Evolutionary conservation across 139 green algal species (phyloP), one percentile per base, ranked within the genome.

Genomic region (Picochlorum sp.): DNA sequence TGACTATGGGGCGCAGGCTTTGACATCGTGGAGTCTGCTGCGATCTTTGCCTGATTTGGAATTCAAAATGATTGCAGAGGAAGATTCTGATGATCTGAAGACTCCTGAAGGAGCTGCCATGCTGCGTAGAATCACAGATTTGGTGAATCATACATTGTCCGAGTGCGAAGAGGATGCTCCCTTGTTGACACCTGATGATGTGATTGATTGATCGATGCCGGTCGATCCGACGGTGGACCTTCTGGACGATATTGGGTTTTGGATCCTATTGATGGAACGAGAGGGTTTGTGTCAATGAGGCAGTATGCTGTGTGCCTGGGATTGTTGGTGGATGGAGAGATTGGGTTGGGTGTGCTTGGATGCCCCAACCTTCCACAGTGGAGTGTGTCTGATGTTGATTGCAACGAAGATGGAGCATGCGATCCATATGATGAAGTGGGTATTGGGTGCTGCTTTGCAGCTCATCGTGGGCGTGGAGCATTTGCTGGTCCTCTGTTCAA

Each of bases 271-370:
- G 90, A 94, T 69, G 94, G 92, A 37, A 97, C 90, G 3, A 78
- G 89, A 16, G 90, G 90, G 57, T 98, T 98, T 79, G 89, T 98
- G 52, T 83, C 84, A 54, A 84, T 83, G 72, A 72, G 95, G 15
- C 92, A 98, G 79, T 98, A 98, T 70, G 77, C 85, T 3, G 84
- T 98, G 15, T 96, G 88, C 67, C 80, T 98, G 11, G 92, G 87
- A 51, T 72, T 97, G 65, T 63, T 98, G 24, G 71, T 94, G 49
- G 71, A 84, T 2, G 87, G 85, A 9, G 32, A 90, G 62, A 74
- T 83, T 14, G 81, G 87, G 59, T 57, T 96, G 63, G 92, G 92
- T 21, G 88, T 95, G 59, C 79, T 98, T 62, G 92, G 91, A 63
- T 97, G 92, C 76, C 92, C 92, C 61, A 98, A 98, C 80, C 73